A percentile compares a stretch with the other conserved stretches of the same genome.
Conservation (phyloP, 495 filamentous ascomycete species). For the Lasiosphaeria ovina region DNA sequence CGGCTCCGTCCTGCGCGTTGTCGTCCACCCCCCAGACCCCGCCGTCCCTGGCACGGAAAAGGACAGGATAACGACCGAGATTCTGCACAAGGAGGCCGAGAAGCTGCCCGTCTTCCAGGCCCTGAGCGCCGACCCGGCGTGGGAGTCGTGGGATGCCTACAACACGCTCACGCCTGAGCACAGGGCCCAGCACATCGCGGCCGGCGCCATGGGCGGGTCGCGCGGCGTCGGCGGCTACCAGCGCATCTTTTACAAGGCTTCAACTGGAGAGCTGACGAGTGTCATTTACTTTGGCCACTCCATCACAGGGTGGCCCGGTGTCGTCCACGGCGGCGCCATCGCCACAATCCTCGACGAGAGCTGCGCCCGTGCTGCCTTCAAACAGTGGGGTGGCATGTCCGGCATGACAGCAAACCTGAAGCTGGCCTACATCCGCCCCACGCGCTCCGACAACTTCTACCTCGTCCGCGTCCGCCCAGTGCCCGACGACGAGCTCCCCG, state of each 20-base stretch:
- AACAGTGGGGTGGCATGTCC: constrained; percentile 38
- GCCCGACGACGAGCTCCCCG: constrained; percentile 27
- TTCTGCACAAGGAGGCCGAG: constrained; percentile 33
- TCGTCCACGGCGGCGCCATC: constrained; percentile 73
- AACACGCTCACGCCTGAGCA: constrained; percentile 42
- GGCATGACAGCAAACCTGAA: constrained; percentile 66
- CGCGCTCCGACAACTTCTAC: constrained; percentile 60
- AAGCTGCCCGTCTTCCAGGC: constrained; percentile 53
- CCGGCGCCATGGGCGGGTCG: constrained; percentile 42
- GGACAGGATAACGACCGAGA: constrained; percentile 33
- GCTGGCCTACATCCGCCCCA: constrained; percentile 59
- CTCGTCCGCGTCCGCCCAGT: constrained; percentile 54
- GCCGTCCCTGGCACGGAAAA: constrained; percentile 30
- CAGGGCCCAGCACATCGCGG: constrained; percentile 39
- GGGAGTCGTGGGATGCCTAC: constrained; percentile 58
- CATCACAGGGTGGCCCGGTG: constrained; percentile 68
- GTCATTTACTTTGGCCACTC: constrained; percentile 64
- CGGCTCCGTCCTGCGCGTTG: constrained; percentile 32
- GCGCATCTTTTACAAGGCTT: constrained; percentile 44
- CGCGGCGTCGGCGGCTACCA: constrained; percentile 49
- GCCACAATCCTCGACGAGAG: constrained; percentile 72
- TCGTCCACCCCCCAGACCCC: constrained; percentile 38
- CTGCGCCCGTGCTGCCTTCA: constrained; percentile 52
- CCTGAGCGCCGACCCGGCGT: constrained; percentile 52
- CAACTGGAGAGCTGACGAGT: constrained; percentile 40